Base-by-base conservation (phyloP, 345 rosid species). In the Sisymbrium irio region DNA sequence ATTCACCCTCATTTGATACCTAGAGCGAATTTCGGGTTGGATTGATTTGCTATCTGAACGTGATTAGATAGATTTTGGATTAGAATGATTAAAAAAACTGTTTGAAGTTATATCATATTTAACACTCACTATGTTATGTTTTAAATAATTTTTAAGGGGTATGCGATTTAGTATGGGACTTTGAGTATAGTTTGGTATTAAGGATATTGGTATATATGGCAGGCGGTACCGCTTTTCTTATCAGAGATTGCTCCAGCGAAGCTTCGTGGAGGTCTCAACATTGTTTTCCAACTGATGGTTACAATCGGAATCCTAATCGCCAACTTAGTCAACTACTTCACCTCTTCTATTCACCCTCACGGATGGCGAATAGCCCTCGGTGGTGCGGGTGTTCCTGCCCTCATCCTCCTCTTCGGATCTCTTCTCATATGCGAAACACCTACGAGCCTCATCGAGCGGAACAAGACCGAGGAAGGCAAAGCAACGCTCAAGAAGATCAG, bases 221-320 rank as follows among this genome's bases (percentile, higher is more conserved):
- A 85, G 90, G 88, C 87, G 3, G 87, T 84, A 45, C 97, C 92
- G 2, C 78, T 90, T 37, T 87, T 88, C 77, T 20, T 86, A 57
- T 90, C 94, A 3, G 90, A 88, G 74, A 82, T 88, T 44, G 89
- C 90, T 11, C 92, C 89, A 1, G 78, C 69, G 18, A 51, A 78
- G 40, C 73, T 67, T 27, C 74, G 92, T 4, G 93, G 97, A 72
- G 92, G 85, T 8, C 77, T 88, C 33, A 88, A 86, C 81, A 84
- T 88, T 40, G 58, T 75, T 61, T 89, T 91, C 84, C 97, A 87
- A 63, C 84, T 86, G 1, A 78, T 87, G 35, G 77, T 88, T 14
- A 85, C 88, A 11, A 75, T 86, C 1, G 91, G 90, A 27, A 86
- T 86, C 37, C 70, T 86, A 4, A 28, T 84, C 0, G 87, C 90